Conservation (phyloP, 2,329 filamentous ascomycete species). For the Fonsecaea erecta region DNA sequence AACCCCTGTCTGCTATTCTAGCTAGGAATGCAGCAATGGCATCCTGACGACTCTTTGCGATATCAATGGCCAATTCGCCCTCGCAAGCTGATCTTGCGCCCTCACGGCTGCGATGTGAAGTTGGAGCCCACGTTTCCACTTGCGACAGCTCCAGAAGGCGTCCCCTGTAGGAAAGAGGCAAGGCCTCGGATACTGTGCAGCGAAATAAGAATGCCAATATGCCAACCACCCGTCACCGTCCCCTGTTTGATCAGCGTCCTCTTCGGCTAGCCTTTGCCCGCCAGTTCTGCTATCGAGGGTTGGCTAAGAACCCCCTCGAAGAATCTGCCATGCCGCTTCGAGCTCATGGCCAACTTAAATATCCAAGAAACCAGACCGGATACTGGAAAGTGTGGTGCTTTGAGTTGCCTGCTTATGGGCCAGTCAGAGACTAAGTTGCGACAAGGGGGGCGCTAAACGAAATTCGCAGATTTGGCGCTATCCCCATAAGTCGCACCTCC, state of each 20-base stretch:
- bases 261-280: constrained; percentile 8
- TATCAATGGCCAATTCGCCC: constrained; percentile 5
- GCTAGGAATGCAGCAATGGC: neutral
- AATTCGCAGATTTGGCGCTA: constrained; percentile 20
- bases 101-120: neutral
- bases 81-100: constrained; percentile 3
- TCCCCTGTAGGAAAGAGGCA: neutral
- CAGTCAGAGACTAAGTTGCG: constrained; percentile 1
- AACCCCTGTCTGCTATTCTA: constrained; percentile 11
- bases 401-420: constrained; percentile 14
- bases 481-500: constrained; percentile 16
- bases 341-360: constrained; percentile 9
- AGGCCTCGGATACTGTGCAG: neutral
- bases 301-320: neutral
- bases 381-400: constrained; percentile 17
- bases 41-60: neutral
- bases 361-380: constrained; percentile 15
- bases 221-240: constrained; percentile 4
- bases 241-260: constrained; percentile 17
- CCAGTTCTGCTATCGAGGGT: constrained; percentile 11
- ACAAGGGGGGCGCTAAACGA: constrained; percentile 21
- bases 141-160: neutral
- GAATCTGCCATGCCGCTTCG: constrained; percentile 12
- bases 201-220: neutral
- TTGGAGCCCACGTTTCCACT: constrained; percentile 9